These are phyloP conservation scores for Paracoccidioides brasiliensis DNA, from an alignment of 2,329 filamentous ascomycete species.

Conservation along the genomic window DNA sequence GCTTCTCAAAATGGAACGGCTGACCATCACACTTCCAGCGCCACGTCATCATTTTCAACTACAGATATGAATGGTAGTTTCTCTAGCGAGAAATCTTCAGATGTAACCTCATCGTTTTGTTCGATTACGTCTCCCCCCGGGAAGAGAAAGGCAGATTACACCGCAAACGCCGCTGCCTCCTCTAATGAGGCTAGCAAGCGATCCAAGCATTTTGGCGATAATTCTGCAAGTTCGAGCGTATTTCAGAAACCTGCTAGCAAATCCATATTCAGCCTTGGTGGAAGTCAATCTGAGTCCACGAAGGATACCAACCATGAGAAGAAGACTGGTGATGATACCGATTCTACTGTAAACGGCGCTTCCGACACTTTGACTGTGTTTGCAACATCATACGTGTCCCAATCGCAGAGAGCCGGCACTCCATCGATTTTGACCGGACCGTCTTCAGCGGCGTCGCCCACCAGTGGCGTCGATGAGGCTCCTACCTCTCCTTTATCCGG, in stretches of 20 bases:
- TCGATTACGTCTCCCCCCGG: slow-evolving; percentile 1
- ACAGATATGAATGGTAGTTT: neutral
- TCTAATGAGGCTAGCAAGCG: slow-evolving; percentile 4
- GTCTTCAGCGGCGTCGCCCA: neutral
- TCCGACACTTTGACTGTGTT: slow-evolving; percentile 11
- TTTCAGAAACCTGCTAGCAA: neutral
- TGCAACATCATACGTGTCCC: slow-evolving; percentile 10
- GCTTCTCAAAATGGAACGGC: neutral
- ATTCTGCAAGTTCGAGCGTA: neutral
- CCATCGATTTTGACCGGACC: neutral
- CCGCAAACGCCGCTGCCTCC: neutral
- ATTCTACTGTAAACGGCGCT: neutral
- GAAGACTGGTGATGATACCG: neutral
- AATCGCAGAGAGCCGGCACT: neutral
- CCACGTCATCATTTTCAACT: neutral
- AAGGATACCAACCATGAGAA: slow-evolving; percentile 3
- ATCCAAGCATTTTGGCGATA: slow-evolving; percentile 7
- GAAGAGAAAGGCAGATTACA: slow-evolving; percentile 8
- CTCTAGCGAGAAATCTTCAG: neutral
- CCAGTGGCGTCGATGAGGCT: neutral
- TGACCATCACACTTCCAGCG: neutral
- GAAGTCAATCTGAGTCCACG: neutral
- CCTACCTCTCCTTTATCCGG: neutral
- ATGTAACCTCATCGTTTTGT: neutral
- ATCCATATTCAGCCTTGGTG: too few species aligned